Evolutionary conservation across 139 green algal genomes (phyloP), one percentile per base, ranked within the genome.

Genomic region (Chlorella sp.): DNA sequence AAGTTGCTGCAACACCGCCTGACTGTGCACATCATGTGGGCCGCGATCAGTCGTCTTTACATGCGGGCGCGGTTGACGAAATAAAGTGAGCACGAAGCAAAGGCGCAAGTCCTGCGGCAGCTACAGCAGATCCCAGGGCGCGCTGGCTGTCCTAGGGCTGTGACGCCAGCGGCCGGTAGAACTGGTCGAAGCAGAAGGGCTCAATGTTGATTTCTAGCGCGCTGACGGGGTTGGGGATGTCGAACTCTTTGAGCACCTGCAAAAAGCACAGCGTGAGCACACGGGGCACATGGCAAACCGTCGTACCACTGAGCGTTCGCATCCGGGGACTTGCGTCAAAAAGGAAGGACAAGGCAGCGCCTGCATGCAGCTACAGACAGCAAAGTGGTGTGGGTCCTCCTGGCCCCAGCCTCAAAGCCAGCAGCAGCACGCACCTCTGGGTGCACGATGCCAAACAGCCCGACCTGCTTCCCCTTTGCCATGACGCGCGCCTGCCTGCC

Each of bases 151-250:
- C n/a, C n/a, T n/a, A n/a, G n/a, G n/a, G n/a, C n/a, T n/a, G n/a
- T n/a, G n/a, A n/a, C n/a, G n/a, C n/a, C n/a, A 64, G 55, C 22
- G 55, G 55, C 24, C 24, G 22, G 55, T 64, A 64, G 24, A 64
- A 64, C 55, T 64, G 55, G 78, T 97, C 88, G 67, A 94, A 97
- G 75, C 84, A 89, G 74, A 97, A 96, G 31, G 91, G 89, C 83
- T 98, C 92, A 0, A 99, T 64, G 49, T 97, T 90, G 3, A 99
- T 64, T 84, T 99, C 95, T 62, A 99, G 74, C 1, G 94, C 95
- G 3, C 89, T 92, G 32, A 97, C 94, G 0, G 95, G 88, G 74
- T 92, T 89, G 24, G 81, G 70, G 63, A 99, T 93, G 77, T 96
- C 95, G 78, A 99, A 99, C 24, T 82, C 75, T 1, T 69, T 74